A percentile compares a stretch with the other conserved stretches of the same genome.
phyloP scores from a whole-genome alignment of 1,284 basidiomycete species.

The Sphaerobolus stellatus region DNA sequence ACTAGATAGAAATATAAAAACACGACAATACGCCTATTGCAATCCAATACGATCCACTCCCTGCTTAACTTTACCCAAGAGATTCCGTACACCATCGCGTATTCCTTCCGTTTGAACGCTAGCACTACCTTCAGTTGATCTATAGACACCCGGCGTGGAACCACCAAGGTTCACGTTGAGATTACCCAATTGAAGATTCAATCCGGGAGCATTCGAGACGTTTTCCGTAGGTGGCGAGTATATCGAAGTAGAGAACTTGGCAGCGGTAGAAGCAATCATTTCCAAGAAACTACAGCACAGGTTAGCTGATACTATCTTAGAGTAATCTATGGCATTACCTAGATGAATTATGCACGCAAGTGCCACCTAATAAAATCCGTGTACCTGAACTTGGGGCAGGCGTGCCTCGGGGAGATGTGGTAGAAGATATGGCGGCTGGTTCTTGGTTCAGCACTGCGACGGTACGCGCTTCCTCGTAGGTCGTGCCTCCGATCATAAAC shows the following conservation, averaged over 20 bases:
- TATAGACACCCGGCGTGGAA: conserved; percentile 78
- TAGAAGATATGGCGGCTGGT: conserved; percentile 38
- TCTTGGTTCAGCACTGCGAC: conserved; percentile 87
- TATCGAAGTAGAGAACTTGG: conserved; percentile 60
- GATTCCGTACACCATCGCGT: conserved; percentile 80
- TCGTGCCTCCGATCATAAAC: conserved; percentile 92
- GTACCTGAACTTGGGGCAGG: conserved; percentile 48
- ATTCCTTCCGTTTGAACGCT: conserved; percentile 80
- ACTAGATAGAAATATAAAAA: background rate
- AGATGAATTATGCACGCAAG: conserved; percentile 89
- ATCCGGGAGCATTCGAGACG: conserved; percentile 63
- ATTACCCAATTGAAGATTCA: conserved; percentile 87
- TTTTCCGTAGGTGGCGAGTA: conserved; percentile 66
- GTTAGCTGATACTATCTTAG: too few species aligned
- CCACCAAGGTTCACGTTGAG: conserved; percentile 92
- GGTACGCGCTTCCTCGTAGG: conserved; percentile 88
- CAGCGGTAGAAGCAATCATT: conserved; percentile 66
- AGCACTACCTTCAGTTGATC: conserved; percentile 65
- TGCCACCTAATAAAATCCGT: conserved; percentile 85
- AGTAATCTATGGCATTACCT: conserved; percentile 49
- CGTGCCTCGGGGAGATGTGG: conserved; percentile 41
- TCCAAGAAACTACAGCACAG: conserved; percentile 62
- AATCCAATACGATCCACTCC: conserved; percentile 77
- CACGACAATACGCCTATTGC: conserved; percentile 25
- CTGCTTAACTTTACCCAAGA: conserved; percentile 86